A percentile compares a stretch with the other conserved stretches of the same genome.
These are phyloP conservation scores for Clavispora phyllophila DNA, from an alignment of 805 yeast genomes.

Conservation along the genomic window DNA sequence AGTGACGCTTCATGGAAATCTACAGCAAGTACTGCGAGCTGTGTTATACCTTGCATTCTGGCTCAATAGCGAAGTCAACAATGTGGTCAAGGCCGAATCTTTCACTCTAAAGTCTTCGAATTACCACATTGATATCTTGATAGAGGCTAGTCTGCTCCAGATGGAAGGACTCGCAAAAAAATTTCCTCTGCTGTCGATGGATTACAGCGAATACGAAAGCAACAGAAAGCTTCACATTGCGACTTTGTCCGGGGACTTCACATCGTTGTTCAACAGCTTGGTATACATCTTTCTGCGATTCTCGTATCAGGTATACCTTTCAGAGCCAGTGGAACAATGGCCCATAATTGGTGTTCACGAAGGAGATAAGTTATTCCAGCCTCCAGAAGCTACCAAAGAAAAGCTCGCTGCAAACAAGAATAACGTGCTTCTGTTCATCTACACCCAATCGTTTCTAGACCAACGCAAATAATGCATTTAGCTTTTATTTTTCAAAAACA, in stretches of 20 bases:
- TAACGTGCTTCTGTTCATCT: slow-evolving; percentile 5
- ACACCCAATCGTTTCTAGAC: slow-evolving; percentile 1
- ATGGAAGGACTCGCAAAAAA: background rate
- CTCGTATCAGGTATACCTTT: slow-evolving; percentile 4
- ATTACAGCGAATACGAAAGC: slow-evolving; percentile 6
- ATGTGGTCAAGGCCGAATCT: slow-evolving; percentile 15
- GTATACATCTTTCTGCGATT: slow-evolving; percentile 1
- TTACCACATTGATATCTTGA: slow-evolving; percentile 15
- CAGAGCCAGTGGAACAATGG: background rate
- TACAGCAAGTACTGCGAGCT: slow-evolving; percentile 18
- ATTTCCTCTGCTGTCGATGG: slow-evolving; percentile 4
- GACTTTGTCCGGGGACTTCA: slow-evolving; percentile 9
- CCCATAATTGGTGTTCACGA: slow-evolving; percentile 8
- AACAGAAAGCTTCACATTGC: slow-evolving; percentile 8
- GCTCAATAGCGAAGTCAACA: slow-evolving; percentile 23
- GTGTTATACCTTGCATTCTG: slow-evolving; percentile 24
- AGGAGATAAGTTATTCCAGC: slow-evolving; percentile 3
- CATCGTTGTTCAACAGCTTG: slow-evolving; percentile 10
- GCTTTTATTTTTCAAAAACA: background rate
- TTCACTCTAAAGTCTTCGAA: slow-evolving; percentile 31
- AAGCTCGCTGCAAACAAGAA: slow-evolving; percentile 3
- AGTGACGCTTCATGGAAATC: slow-evolving; percentile 26
- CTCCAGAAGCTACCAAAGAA: background rate
- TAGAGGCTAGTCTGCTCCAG: slow-evolving; percentile 8
- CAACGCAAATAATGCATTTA: background rate